phyloP scores from a whole-genome alignment of 116 monocot genomes.

The Cymodocea nodosa region DNA sequence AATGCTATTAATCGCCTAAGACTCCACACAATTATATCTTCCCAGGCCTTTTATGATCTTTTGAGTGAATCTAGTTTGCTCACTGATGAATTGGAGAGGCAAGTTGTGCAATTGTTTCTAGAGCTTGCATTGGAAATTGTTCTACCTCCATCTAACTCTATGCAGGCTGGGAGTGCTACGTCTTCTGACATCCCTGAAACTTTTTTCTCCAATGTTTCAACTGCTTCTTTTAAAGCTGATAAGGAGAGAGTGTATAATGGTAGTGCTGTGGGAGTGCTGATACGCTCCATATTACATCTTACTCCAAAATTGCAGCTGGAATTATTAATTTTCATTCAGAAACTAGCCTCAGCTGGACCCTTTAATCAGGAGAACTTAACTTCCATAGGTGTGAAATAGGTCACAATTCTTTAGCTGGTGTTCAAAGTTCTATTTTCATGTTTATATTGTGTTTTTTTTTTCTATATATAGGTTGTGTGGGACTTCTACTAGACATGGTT shows the following conservation, averaged over 20 bases:
- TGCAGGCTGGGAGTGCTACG: slow-evolving; percentile 28
- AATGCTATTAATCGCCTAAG: slow-evolving; percentile 70
- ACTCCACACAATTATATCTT: slow-evolving; percentile 73
- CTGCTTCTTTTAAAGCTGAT: slow-evolving; percentile 37
- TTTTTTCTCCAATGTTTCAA: slow-evolving; percentile 33
- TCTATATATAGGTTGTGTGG: slow-evolving; percentile 63
- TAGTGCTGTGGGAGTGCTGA: slow-evolving; percentile 68
- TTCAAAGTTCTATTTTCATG: background rate
- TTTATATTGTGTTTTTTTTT: background rate
- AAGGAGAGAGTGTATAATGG: slow-evolving; percentile 77
- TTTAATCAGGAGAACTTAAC: slow-evolving; percentile 96
- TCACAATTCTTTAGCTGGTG: background rate
- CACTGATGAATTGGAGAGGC: slow-evolving; percentile 79
- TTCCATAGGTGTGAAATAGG: slow-evolving; percentile 55
- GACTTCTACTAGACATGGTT: slow-evolving; percentile 82
- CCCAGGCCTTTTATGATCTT: slow-evolving; percentile 89
- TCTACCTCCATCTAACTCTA: slow-evolving; percentile 53
- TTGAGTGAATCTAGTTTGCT: slow-evolving; percentile 81
- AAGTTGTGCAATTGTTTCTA: slow-evolving; percentile 74
- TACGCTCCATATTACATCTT: slow-evolving; percentile 74
- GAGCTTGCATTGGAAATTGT: slow-evolving; percentile 95
- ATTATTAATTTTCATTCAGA: slow-evolving; percentile 76
- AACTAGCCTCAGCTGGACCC: slow-evolving; percentile 60
- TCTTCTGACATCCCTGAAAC: slow-evolving; percentile 33
- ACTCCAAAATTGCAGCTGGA: slow-evolving; percentile 94